A percentile compares a stretch with the other conserved stretches of the same genome.
phyloP scores from a whole-genome alignment of 805 yeast species.

The Helenozyma baotianmanensis region DNA sequence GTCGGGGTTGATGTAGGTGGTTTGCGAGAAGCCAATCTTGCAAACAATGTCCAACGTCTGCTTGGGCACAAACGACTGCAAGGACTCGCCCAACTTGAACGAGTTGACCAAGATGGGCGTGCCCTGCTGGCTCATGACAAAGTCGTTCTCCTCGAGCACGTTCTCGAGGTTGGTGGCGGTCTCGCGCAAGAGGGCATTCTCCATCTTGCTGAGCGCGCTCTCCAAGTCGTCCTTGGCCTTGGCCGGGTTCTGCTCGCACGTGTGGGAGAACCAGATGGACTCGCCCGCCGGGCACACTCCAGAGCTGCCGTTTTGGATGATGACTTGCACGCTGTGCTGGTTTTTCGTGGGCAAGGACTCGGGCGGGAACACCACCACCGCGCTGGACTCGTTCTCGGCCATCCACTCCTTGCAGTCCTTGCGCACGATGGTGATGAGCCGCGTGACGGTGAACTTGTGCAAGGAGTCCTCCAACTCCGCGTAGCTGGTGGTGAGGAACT shows the following conservation, averaged over 20 bases:
- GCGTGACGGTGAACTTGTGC: constrained; percentile 52
- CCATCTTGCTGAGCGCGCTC: constrained; percentile 75
- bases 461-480: constrained; percentile 40
- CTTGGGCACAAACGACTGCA: constrained; percentile 79
- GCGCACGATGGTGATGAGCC: constrained; percentile 78
- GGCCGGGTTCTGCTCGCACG: constrained; percentile 60
- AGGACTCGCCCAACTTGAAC: constrained; percentile 78
- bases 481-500: constrained; percentile 38
- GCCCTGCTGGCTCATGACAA: constrained; percentile 40
- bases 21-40: constrained; percentile 37
- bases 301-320: constrained; percentile 81
- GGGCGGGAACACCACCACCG: constrained; percentile 91
- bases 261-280: constrained; percentile 84
- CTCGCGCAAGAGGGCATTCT: constrained; percentile 75
- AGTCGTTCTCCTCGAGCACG: constrained; percentile 28
- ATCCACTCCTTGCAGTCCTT: constrained; percentile 92
- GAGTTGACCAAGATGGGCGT: constrained; percentile 65
- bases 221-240: constrained; percentile 76
- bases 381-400: constrained; percentile 74
- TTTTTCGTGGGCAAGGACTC: constrained; percentile 65
- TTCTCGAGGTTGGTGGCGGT: constrained; percentile 53
- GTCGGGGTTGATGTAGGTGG: constrained; percentile 34
- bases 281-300: constrained; percentile 87
- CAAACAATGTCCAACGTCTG: constrained; percentile 51
- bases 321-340: constrained; percentile 72